phyloP scores from a whole-genome alignment of 805 yeast species.

The Candida odintsovae region DNA sequence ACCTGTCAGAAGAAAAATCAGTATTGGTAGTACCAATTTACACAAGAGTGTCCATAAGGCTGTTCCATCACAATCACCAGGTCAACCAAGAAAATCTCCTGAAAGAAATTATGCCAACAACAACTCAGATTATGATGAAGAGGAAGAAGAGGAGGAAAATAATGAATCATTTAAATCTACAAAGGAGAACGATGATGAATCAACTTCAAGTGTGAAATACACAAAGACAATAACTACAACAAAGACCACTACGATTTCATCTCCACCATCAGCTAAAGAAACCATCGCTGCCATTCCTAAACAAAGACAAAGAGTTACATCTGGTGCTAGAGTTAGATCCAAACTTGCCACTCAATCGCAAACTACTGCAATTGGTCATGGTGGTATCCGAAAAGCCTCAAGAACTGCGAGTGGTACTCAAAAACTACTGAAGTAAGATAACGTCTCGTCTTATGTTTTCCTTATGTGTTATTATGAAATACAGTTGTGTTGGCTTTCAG shows the following conservation, averaged over 20 bases:
- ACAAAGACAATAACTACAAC: constrained; percentile 25
- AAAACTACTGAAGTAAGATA: neutral
- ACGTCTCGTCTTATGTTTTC: no score
- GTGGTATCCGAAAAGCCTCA: constrained; percentile 23
- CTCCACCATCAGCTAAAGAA: constrained; percentile 25
- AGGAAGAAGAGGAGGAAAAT: constrained; percentile 23
- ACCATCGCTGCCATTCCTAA: constrained; percentile 17
- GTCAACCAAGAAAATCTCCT: constrained; percentile 81
- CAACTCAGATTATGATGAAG: constrained; percentile 23
- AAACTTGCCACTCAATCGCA: constrained; percentile 19
- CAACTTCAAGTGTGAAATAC: constrained; percentile 18
- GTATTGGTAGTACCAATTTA: constrained; percentile 62
- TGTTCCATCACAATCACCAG: constrained; percentile 90
- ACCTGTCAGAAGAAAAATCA: constrained; percentile 66
- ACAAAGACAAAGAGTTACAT: constrained; percentile 19
- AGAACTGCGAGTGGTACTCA: constrained; percentile 20
- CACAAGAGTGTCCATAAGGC: constrained; percentile 63
- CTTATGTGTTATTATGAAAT: no score
- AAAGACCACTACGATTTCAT: constrained; percentile 24
- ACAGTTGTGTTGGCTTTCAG: no score
- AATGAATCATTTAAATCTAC: constrained; percentile 22
- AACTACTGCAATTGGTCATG: constrained; percentile 19
- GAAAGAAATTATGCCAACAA: constrained; percentile 24
- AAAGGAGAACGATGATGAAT: constrained; percentile 12
- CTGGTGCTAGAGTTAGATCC: constrained; percentile 27